Evolutionary conservation across 2,329 filamentous ascomycete species (phyloP).

Genomic region (Arthroderma sp.): DNA sequence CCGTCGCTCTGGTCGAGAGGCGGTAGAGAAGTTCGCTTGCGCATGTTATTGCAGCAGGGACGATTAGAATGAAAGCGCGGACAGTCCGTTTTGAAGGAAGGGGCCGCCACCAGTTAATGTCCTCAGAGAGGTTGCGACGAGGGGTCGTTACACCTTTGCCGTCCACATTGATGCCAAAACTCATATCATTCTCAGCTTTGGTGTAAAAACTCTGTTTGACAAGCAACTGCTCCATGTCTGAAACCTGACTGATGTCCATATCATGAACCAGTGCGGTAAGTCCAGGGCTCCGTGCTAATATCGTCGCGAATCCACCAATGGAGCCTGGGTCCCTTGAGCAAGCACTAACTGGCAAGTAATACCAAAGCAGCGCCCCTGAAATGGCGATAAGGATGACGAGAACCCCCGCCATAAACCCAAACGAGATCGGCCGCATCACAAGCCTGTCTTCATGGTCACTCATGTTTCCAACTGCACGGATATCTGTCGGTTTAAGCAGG

Average conservation of each 20-base stretch:
- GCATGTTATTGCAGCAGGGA: neutral
- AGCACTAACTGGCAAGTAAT: constrained; percentile 5
- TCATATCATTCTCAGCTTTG: neutral
- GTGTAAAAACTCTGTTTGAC: neutral
- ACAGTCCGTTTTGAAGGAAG: neutral
- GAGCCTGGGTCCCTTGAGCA: constrained; percentile 8
- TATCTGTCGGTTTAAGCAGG: neutral
- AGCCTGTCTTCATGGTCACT: neutral
- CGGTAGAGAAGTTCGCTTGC: neutral
- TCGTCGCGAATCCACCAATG: constrained; percentile 6
- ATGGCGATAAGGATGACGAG: neutral
- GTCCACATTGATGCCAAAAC: neutral
- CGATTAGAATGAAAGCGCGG: neutral
- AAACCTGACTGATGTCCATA: neutral
- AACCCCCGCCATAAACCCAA: neutral
- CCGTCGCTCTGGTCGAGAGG: neutral
- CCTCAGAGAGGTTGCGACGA: neutral
- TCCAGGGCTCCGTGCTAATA: constrained; percentile 6
- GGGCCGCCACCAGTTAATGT: neutral
- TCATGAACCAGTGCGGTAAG: neutral
- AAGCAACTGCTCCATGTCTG: neutral
- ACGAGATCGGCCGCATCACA: neutral
- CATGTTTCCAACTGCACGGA: neutral
- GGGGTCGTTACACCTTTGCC: neutral
- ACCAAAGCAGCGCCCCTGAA: neutral